Conservation (phyloP, 2,329 filamentous ascomycete genomes). For the Xylariales sp. region DNA sequence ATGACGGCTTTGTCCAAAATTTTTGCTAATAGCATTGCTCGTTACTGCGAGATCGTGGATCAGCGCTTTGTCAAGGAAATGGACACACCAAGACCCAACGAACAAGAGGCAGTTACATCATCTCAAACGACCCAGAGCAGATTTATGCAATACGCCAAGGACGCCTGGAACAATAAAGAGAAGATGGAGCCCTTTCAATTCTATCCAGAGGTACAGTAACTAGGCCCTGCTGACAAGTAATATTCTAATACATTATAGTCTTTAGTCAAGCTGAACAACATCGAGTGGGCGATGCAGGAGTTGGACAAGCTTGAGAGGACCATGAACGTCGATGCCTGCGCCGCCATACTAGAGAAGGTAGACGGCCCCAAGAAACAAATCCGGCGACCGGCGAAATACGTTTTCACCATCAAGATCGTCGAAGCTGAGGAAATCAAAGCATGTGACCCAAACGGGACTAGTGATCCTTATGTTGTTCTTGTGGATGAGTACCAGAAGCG, state of each 20-base stretch:
- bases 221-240: constrained; percentile 41
- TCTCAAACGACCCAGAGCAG: constrained; percentile 89
- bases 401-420: constrained; percentile 98
- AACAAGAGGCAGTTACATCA: constrained; percentile 74
- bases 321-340: constrained; percentile 92
- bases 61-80: constrained; percentile 89
- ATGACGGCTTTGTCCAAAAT: constrained; percentile 93
- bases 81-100: constrained; percentile 89
- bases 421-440: constrained; percentile 97
- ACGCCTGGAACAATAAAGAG: constrained; percentile 91
- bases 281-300: constrained; percentile 93
- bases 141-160: constrained; percentile 92
- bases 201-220: constrained; percentile 77
- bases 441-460: constrained; percentile 94
- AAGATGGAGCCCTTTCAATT: constrained; percentile 98
- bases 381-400: constrained; percentile 84
- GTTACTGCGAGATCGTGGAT: constrained; percentile 93
- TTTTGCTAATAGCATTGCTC: constrained; percentile 82
- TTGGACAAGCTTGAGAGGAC: constrained; percentile 89
- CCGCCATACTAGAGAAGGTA: constrained; percentile 79
- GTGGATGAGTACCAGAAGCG: constrained; percentile 98
- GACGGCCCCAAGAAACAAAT: constrained; percentile 74
- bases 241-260: constrained; percentile 68
- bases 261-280: constrained; percentile 96
- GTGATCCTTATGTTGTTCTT: constrained; percentile 96